Conservation (phyloP, 2,329 filamentous ascomycete species). For the Didymella pomorum region DNA sequence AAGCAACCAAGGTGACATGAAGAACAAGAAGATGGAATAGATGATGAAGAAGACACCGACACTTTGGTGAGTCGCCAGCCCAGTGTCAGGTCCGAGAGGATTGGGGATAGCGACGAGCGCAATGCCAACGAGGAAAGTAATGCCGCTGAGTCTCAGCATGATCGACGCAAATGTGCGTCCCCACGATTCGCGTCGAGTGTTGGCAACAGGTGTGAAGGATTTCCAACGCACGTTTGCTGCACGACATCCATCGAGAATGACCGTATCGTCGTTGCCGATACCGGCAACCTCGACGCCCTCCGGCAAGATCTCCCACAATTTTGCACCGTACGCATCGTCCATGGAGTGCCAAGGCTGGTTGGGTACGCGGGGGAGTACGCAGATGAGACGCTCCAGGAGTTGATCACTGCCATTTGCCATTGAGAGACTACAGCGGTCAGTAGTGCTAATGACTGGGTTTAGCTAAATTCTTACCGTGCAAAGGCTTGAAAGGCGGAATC, state of each 20-base stretch:
- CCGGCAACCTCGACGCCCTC: conserved; percentile 52
- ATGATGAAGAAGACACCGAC: conserved; percentile 33
- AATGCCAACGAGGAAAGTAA: conserved; percentile 30
- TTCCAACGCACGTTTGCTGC: conserved; percentile 57
- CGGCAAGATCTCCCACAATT: conserved; percentile 58
- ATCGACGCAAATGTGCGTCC: conserved; percentile 36
- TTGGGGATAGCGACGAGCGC: conserved; percentile 20
- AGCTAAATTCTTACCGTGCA: conserved; percentile 41
- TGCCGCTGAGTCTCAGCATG: conserved; percentile 29
- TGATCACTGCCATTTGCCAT: conserved; percentile 57
- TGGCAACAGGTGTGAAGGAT: conserved; percentile 47
- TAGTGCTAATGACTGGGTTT: accelerated
- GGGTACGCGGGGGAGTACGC: conserved; percentile 48
- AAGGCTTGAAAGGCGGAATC: conserved; percentile 60
- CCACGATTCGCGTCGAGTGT: conserved; percentile 37
- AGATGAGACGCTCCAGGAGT: conserved; percentile 58
- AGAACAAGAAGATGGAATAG: conserved; percentile 40
- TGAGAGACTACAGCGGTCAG: conserved; percentile 44
- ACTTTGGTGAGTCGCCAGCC: background rate
- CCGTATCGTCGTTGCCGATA: conserved; percentile 52
- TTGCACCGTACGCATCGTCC: conserved; percentile 52
- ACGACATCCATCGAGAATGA: conserved; percentile 54
- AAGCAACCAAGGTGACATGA: conserved; percentile 47
- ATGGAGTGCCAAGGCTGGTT: conserved; percentile 53
- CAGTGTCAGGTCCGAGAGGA: background rate